Percentiles rank a stretch among this genome's conserved stretches.
These are phyloP conservation scores for Cytospora leucostoma DNA, from an alignment of 2,329 filamentous ascomycete genomes.

Conservation along the genomic window DNA sequence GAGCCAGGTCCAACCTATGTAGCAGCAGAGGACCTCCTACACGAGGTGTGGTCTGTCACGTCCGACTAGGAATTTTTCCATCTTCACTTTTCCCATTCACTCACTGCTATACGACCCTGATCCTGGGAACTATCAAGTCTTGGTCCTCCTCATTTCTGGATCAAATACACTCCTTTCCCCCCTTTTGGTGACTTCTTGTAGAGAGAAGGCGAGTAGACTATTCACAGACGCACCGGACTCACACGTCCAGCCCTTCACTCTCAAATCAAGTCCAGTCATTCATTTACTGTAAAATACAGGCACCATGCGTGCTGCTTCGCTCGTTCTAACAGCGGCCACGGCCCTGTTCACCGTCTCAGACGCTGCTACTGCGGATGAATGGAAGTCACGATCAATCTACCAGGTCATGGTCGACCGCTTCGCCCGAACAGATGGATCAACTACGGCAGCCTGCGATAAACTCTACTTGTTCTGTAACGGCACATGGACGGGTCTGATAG, in stretches of 20 bases:
- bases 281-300: slow-evolving; percentile 1
- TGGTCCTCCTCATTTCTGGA: slow-evolving; percentile 8
- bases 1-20: slow-evolving; percentile 14
- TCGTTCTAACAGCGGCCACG: slow-evolving; percentile 31
- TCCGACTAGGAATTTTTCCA: slow-evolving; percentile 14
- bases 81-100: slow-evolving; percentile 19
- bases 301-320: slow-evolving; percentile 25
- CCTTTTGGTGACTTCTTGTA: slow-evolving; percentile 14
- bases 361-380: slow-evolving; percentile 47
- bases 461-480: slow-evolving; percentile 59
- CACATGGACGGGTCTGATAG: slow-evolving; percentile 58
- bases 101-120: slow-evolving; percentile 9
- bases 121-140: slow-evolving; percentile 15
- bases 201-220: slow-evolving; percentile 6
- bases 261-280: slow-evolving; percentile 2
- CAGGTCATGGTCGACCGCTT: slow-evolving; percentile 60
- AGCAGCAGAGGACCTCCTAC: slow-evolving; percentile 16
- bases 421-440: slow-evolving; percentile 49
- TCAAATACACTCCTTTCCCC: slow-evolving; percentile 24
- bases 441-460: slow-evolving; percentile 46
- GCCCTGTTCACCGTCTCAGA: slow-evolving; percentile 37
- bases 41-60: slow-evolving; percentile 14
- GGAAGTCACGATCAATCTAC: slow-evolving; percentile 59
- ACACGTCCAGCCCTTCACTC: slow-evolving; percentile 14
- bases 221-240: slow-evolving; percentile 10